Evolutionary conservation across 306 rosid species (phyloP).

Genomic region (Glycine latifolia): DNA sequence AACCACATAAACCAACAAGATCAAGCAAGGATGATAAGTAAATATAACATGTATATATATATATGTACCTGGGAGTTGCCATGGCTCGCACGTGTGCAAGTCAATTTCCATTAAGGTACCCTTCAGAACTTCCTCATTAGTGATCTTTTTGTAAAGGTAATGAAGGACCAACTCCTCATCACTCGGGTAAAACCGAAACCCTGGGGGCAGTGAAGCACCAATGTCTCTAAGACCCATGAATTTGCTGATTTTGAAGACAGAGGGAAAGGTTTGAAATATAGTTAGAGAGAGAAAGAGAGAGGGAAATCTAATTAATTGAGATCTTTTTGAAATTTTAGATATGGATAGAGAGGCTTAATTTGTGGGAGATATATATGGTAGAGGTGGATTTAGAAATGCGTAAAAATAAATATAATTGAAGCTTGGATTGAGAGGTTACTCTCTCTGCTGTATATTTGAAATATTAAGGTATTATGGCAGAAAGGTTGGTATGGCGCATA

Average conservation of each 20-base stretch:
- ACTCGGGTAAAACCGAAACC: conserved; percentile 92
- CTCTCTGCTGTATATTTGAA: conserved; percentile 16
- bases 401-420: conserved; percentile 39
- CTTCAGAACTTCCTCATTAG: conserved; percentile 75
- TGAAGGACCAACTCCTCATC: conserved; percentile 97
- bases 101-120: conserved; percentile 93
- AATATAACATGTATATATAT: not conserved
- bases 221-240: conserved; percentile 93
- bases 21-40: too few species aligned
- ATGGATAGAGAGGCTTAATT: not conserved
- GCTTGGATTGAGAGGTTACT: conserved; percentile 40
- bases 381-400: conserved; percentile 29
- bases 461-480: conserved; percentile 51
- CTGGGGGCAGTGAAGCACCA: conserved; percentile 96
- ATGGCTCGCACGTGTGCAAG: conserved; percentile 94
- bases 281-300: conserved; percentile 4
- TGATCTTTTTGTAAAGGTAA: conserved; percentile 87
- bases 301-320: conserved; percentile 30
- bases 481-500: conserved; percentile 56
- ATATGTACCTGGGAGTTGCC: conserved; percentile 95
- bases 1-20: not conserved
- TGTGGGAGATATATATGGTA: conserved; percentile 33
- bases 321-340: conserved; percentile 30
- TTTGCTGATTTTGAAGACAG: not conserved
- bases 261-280: not conserved